Evolutionary conservation across 768 basidiomycete genomes (phyloP).

Genomic region (Tephrocybe sp.): DNA sequence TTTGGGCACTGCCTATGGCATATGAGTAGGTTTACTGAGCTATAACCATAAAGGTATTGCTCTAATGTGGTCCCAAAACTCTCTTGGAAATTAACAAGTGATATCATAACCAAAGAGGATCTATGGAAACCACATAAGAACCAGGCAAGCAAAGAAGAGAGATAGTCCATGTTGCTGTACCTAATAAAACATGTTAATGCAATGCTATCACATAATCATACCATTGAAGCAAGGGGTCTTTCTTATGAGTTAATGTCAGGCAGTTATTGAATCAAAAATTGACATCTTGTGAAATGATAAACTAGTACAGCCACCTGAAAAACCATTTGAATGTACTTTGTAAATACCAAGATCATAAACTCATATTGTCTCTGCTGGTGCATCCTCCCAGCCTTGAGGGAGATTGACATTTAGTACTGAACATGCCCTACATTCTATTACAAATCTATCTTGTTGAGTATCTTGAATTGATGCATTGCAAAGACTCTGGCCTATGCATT

Average conservation of each 20-base stretch:
- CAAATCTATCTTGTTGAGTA: slow-evolving; percentile 8
- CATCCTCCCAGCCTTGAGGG: slow-evolving; percentile 11
- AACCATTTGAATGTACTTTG: not conserved
- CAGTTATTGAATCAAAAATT: slow-evolving; percentile 18
- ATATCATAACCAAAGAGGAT: slow-evolving; percentile 26
- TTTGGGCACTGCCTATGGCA: slow-evolving; percentile 23
- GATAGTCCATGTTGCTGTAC: slow-evolving; percentile 23
- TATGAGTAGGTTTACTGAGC: not conserved
- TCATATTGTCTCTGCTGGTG: slow-evolving; percentile 9
- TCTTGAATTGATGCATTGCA: slow-evolving; percentile 1
- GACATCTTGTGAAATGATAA: slow-evolving; percentile 18
- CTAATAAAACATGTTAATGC: not conserved
- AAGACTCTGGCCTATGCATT: slow-evolving; percentile 16
- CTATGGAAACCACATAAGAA: not conserved
- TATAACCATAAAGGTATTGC: not conserved
- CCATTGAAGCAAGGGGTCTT: slow-evolving; percentile 14
- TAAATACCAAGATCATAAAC: not conserved
- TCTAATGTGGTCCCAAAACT: slow-evolving; percentile 13
- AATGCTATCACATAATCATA: not conserved
- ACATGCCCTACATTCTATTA: slow-evolving; percentile 13
- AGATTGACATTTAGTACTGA: slow-evolving; percentile 13
- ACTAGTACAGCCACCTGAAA: slow-evolving; percentile 16
- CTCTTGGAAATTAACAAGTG: slow-evolving; percentile 25
- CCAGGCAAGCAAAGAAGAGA: slow-evolving; percentile 18
- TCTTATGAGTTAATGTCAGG: slow-evolving; percentile 8